Percentiles rank a stretch among this genome's conserved stretches.
Conservation (phyloP, 1,284 basidiomycete species). For the Cryptococcus floricola region DNA sequence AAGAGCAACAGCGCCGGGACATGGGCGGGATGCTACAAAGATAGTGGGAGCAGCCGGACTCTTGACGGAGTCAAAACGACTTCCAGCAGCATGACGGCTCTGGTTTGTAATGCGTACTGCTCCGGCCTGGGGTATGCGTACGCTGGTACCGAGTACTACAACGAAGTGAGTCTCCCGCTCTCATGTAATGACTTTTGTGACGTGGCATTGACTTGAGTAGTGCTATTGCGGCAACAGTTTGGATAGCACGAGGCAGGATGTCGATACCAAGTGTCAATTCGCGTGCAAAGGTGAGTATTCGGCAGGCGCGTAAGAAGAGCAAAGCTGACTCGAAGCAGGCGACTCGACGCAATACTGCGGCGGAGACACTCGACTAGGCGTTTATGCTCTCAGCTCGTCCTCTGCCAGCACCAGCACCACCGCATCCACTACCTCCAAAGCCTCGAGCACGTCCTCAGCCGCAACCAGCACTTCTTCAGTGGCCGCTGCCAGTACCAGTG, state of each 20-base stretch:
- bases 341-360: too few relatives aligned
- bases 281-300: too few relatives aligned
- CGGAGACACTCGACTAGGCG: too few relatives aligned
- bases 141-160: conserved; percentile 21
- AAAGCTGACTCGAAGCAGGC: too few relatives aligned
- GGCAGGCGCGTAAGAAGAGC: too few relatives aligned
- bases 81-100: conserved; percentile 12
- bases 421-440: conserved; percentile 1
- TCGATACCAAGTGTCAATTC: too few relatives aligned
- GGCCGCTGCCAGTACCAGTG: background rate
- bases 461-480: background rate
- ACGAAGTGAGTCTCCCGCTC: conserved; percentile 14
- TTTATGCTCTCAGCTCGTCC: too few relatives aligned
- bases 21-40: too few relatives aligned
- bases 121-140: conserved; percentile 15
- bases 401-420: background rate
- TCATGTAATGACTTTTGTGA: too few relatives aligned
- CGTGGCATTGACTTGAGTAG: conserved; percentile 1
- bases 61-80: conserved; percentile 16
- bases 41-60: conserved; percentile 7
- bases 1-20: background rate
- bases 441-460: background rate
- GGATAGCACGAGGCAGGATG: too few relatives aligned
- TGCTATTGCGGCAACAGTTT: too few relatives aligned
- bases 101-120: conserved; percentile 18